These are phyloP conservation scores for Calonectria pseudoturangicola DNA, from an alignment of 2,329 filamentous ascomycete species.

Conservation along the genomic window DNA sequence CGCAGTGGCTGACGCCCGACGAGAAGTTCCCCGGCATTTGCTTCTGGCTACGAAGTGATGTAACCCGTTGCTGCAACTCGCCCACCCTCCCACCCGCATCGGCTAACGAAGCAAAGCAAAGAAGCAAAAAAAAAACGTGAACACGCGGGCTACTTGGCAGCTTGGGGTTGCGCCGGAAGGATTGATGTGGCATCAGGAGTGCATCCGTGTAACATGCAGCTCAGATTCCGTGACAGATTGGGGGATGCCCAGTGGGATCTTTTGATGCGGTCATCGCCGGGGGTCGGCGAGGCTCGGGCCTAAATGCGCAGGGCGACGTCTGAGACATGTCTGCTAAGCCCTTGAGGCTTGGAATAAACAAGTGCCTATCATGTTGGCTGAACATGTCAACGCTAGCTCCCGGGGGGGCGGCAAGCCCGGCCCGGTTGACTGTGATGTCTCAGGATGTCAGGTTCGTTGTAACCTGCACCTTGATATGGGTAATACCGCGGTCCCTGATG, in stretches of 20 bases:
- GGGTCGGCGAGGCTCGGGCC: constrained; percentile 34
- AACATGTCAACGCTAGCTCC: constrained; percentile 11
- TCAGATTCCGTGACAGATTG: constrained; percentile 22
- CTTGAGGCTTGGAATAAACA: constrained; percentile 11
- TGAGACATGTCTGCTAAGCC: neutral
- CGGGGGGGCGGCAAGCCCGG: constrained; percentile 22
- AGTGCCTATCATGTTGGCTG: constrained; percentile 6
- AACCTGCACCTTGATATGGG: constrained; percentile 12
- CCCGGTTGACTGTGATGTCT: constrained; percentile 18
- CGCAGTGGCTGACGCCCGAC: constrained; percentile 32
- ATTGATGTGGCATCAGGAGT: constrained; percentile 23
- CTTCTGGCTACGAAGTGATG: constrained; percentile 29
- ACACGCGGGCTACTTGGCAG: constrained; percentile 35
- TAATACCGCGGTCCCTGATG: constrained; percentile 12
- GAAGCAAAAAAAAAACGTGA: constrained; percentile 33
- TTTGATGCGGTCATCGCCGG: constrained; percentile 13
- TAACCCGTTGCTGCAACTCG: constrained; percentile 35
- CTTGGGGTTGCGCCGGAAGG: constrained; percentile 29
- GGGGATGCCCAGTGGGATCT: constrained; percentile 7
- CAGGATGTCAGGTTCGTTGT: constrained; percentile 14
- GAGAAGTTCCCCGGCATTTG: constrained; percentile 28
- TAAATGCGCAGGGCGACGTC: neutral
- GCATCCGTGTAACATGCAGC: constrained; percentile 36
- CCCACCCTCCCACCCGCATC: constrained; percentile 1
- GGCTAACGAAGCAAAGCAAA: neutral